Base-by-base conservation (phyloP, 1,284 basidiomycete species). In the Mycena sp. region DNA sequence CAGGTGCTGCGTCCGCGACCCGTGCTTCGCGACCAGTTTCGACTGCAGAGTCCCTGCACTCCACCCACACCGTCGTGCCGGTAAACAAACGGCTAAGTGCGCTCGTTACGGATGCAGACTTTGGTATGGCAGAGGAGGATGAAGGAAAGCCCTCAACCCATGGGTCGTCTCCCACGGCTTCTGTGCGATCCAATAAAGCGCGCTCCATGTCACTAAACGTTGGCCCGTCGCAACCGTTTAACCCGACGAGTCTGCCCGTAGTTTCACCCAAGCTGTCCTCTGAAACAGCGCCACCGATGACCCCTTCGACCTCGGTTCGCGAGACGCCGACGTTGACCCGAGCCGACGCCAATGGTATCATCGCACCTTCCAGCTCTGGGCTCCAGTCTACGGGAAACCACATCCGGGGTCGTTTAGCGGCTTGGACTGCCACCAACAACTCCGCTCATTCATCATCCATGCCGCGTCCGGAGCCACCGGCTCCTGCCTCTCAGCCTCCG, bases 21-120 rank as follows among this genome's bases (percentile, higher is more conserved):
- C 86, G 86, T 41, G 83, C 88, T 1, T 90, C 92, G 39, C 85
- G 92, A 20, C 92, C 93, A 6, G 91, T 91, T 37, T 94, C 93
- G 10, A 87, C 91, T 80, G 91, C 91, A 8, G 92, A 93, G 70
- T 92, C 91, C 0, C 81, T 93, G 67, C 91, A 92, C 65, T 93
- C 91, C 9, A 90, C 85, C 14, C 86, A 90, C 76, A 93, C 92
- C 25, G 82, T 93, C 67, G 88, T 92, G 4, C 85, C 90, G 13
- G 82, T 84, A 34, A 88, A 86, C 78, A 90, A 88, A 78, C 86
- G 93, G 30, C 80, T 91, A 60, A 94, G 93, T 78, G 88, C 91
- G 5, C 82, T 93, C 46, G 83, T 92, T 63, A 87, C 86, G 7
- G 92, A 93, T 75, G 85, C 87, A 25, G 90, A 92, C 71, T 91